Evolutionary conservation across 1,284 basidiomycete genomes (phyloP), one percentile per base, ranked within the genome.

Genomic region (Xerocomus subilludens): DNA sequence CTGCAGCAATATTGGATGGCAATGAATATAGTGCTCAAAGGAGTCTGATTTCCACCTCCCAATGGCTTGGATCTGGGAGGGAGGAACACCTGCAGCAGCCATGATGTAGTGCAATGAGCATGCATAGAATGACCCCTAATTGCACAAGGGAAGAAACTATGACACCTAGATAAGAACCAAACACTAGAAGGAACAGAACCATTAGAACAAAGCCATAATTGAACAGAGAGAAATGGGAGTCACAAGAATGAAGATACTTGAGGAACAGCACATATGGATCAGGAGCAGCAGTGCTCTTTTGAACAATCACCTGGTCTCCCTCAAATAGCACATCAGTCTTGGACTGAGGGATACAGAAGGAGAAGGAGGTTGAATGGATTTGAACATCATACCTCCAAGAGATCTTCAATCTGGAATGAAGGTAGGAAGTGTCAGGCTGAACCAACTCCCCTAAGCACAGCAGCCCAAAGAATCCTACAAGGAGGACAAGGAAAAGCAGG

Each of bases 101-200:
- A 77, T 38, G 74, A 75, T 5, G 71, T 77, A 5, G 71, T 63
- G 2, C 74, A 67, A 1, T 74, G 67, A 1, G 69, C 69, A 2
- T 42, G 47, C 45, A 77, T 35, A 5, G 71, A 77, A 35, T 75
- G 74, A 2, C 71, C 74, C 1, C 53, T 67, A 30, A 72, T 21
- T 1, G n/a, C 33, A 1, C 6, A 1, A 10, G 70, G 65, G 23
- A 75, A 68, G 23, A 72, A 53, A 8, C 1, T 3, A 32, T 67
- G 67, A 9, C 72, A 47, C 2, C 32, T 9, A 5, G 16, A 8
- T 1, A 76, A 2, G 23, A 76, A 76, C 74, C 68, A 75, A 2
- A 36, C 20, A 3, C 38, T 35, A 20, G 47, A 2, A 21, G 72
- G 74, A 0, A 30, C 2, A 3, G 36, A 32, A 11, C 66, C 69